phyloP scores from a whole-genome alignment of 306 rosid genomes.

The Lablab purpureus region DNA sequence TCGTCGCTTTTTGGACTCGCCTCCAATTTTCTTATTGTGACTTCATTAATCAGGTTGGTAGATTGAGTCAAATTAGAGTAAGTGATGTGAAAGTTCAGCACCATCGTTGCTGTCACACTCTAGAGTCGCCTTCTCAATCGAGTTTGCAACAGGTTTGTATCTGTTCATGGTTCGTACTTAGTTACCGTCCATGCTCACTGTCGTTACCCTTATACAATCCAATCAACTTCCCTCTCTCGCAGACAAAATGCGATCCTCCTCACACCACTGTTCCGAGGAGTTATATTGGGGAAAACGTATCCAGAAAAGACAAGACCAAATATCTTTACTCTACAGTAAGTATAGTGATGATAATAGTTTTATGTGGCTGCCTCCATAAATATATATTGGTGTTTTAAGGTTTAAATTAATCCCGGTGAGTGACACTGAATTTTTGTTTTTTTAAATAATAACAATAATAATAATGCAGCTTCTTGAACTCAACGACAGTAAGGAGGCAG shows the following conservation, averaged over 20 bases:
- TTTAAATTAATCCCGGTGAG: background rate
- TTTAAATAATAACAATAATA: background rate
- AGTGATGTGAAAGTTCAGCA: background rate
- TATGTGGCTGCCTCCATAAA: background rate
- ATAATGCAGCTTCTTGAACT: conserved; percentile 74
- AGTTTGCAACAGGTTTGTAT: conserved; percentile 8
- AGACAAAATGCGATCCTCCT: conserved; percentile 27
- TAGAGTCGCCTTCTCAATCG: conserved; percentile 18
- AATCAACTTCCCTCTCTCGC: conserved; percentile 3
- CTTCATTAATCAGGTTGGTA: conserved; percentile 37
- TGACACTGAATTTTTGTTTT: conserved; percentile 31
- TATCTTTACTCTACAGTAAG: conserved; percentile 55
- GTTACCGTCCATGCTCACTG: background rate
- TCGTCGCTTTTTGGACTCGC: background rate
- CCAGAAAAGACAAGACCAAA: conserved; percentile 50
- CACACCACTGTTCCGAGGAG: conserved; percentile 10
- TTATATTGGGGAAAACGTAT: conserved; percentile 52
- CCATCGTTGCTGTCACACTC: conserved; percentile 31
- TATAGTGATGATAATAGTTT: background rate
- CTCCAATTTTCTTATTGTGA: background rate
- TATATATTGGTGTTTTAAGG: background rate
- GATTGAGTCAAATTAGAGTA: conserved; percentile 28
- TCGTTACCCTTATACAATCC: background rate
- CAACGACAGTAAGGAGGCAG: conserved; percentile 76
- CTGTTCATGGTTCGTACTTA: background rate